Evolutionary conservation across 805 yeast species (phyloP).

Genomic region (Lachancea meyersii): DNA sequence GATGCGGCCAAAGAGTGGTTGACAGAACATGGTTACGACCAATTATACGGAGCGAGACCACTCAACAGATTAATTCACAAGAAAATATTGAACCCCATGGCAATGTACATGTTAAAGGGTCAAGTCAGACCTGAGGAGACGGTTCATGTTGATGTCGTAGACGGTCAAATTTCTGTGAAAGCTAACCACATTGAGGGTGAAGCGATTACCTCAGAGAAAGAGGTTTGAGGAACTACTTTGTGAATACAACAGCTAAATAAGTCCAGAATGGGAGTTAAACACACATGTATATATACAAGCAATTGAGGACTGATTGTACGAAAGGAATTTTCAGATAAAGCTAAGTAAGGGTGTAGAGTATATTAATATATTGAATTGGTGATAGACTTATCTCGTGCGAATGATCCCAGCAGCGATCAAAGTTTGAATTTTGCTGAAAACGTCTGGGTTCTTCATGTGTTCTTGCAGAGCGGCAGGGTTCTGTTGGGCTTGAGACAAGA

Average conservation of each 20-base stretch:
- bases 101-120: slow-evolving; percentile 72
- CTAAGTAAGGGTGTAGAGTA: background rate
- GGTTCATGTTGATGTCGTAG: slow-evolving; percentile 43
- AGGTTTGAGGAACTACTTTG: background rate
- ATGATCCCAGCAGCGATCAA: slow-evolving; percentile 96
- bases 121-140: slow-evolving; percentile 56
- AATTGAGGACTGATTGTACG: too few relatives aligned
- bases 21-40: slow-evolving; percentile 83
- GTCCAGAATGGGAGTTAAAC: background rate
- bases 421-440: slow-evolving; percentile 77
- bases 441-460: slow-evolving; percentile 95
- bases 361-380: background rate
- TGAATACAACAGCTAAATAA: background rate
- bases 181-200: slow-evolving; percentile 42
- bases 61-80: slow-evolving; percentile 84
- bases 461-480: slow-evolving; percentile 96
- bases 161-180: slow-evolving; percentile 39
- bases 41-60: slow-evolving; percentile 93
- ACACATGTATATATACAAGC: background rate
- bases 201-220: slow-evolving; percentile 14
- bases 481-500: slow-evolving; percentile 85
- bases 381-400: slow-evolving; percentile 10
- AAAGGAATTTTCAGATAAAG: too few relatives aligned
- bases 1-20: slow-evolving; percentile 71
- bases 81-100: slow-evolving; percentile 81